Conservation (phyloP, 495 filamentous ascomycete genomes). For the Thermochaetoides thermophila region DNA sequence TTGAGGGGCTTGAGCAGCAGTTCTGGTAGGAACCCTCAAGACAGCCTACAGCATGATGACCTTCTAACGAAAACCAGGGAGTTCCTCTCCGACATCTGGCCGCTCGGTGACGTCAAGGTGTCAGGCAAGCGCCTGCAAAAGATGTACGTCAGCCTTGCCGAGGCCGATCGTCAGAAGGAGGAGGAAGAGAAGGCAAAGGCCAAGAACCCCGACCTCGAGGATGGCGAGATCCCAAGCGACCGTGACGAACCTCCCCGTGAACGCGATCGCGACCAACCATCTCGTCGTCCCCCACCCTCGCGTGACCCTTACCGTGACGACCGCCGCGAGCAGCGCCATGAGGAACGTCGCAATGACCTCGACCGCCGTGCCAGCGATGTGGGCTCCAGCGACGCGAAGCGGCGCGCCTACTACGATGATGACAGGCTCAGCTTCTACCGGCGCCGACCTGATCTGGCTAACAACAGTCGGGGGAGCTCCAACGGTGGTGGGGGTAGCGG, state of each 20-base stretch:
- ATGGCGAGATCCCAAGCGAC: conserved; percentile 22
- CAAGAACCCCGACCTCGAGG: conserved; percentile 17
- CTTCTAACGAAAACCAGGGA: too few relatives aligned
- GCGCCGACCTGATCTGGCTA: conserved; percentile 15
- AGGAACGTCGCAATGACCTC: conserved; percentile 20
- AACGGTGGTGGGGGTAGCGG: too few relatives aligned
- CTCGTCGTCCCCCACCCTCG: conserved; percentile 9
- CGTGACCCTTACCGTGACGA: conserved; percentile 24
- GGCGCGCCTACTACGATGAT: conserved; percentile 20
- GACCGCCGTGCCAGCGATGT: conserved; percentile 21
- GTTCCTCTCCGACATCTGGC: conserved; percentile 26
- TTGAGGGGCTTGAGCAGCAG: conserved; percentile 30
- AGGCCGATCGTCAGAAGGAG: conserved; percentile 14
- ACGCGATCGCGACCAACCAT: too few relatives aligned
- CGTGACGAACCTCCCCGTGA: too few relatives aligned
- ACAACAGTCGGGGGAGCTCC: too few relatives aligned
- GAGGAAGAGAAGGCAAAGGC: conserved; percentile 12
- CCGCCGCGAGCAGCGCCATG: conserved; percentile 17
- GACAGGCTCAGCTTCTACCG: conserved; percentile 22
- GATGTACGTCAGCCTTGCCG: conserved; percentile 31
- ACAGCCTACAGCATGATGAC: too few relatives aligned
- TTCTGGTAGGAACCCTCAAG: conserved; percentile 24
- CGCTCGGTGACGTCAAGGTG: conserved; percentile 23
- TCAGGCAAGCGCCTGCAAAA: conserved; percentile 26
- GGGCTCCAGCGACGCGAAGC: conserved; percentile 17